phyloP scores from a whole-genome alignment of 148 eudicot genomes.

The Rhododendron mucronatum region DNA sequence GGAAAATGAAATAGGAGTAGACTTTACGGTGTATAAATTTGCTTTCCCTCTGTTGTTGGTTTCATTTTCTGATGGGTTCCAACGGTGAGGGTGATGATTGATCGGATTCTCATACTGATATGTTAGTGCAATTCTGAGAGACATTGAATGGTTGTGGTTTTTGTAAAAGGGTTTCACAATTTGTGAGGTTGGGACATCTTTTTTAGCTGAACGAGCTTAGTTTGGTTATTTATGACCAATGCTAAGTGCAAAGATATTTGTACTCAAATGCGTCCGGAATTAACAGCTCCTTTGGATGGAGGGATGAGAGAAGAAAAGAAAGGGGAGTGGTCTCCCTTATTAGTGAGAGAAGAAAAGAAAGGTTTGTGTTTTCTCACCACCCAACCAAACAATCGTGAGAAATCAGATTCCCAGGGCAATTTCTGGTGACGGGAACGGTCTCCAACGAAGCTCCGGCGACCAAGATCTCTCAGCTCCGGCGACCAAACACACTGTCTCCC shows the following conservation, averaged over 20 bases:
- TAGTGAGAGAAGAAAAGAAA: too few relatives aligned
- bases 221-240: neutral
- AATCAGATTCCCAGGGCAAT: too few relatives aligned
- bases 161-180: neutral
- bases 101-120: neutral
- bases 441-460: too few relatives aligned
- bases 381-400: too few relatives aligned
- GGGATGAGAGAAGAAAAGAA: too few relatives aligned
- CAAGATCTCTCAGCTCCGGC: too few relatives aligned
- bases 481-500: too few relatives aligned
- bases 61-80: neutral
- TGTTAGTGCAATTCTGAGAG: neutral
- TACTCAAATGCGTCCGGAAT: neutral
- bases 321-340: too few relatives aligned
- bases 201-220: neutral
- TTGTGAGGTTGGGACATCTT: neutral
- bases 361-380: too few relatives aligned
- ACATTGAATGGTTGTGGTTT: neutral
- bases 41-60: neutral
- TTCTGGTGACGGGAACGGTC: too few relatives aligned
- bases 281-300: too few relatives aligned
- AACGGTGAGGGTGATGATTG: neutral
- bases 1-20: neutral
- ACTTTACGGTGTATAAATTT: neutral
- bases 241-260: neutral